phyloP scores from a whole-genome alignment of 306 rosid genomes.

The Albizia julibrissin region DNA sequence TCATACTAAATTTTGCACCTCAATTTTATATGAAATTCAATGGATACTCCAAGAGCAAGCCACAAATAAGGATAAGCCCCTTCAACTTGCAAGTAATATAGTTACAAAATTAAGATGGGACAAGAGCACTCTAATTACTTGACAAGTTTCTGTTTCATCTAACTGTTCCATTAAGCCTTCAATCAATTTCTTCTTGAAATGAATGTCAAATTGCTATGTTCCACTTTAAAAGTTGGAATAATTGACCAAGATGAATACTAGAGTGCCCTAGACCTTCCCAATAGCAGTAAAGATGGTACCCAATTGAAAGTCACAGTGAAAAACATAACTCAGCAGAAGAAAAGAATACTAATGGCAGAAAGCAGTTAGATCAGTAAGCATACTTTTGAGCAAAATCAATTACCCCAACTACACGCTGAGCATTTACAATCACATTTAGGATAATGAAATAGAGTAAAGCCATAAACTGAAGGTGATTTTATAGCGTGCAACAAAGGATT shows the following conservation, averaged over 20 bases:
- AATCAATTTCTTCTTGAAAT: background rate
- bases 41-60: background rate
- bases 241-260: background rate
- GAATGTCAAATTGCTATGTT: background rate
- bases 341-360: background rate
- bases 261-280: background rate
- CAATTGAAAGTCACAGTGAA: background rate
- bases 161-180: background rate
- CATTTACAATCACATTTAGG: background rate
- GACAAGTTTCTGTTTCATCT: constrained; percentile 3
- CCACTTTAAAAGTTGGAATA: background rate
- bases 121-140: background rate
- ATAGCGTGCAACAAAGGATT: background rate
- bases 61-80: background rate
- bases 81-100: background rate
- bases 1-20: background rate
- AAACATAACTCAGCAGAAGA: background rate
- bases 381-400: background rate
- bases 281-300: background rate
- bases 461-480: constrained; percentile 16
- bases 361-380: background rate
- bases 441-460: background rate
- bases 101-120: background rate
- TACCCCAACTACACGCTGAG: background rate
- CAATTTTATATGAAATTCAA: background rate